Base-by-base conservation (phyloP, 768 basidiomycete genomes). In the Podaxis rugospora region DNA sequence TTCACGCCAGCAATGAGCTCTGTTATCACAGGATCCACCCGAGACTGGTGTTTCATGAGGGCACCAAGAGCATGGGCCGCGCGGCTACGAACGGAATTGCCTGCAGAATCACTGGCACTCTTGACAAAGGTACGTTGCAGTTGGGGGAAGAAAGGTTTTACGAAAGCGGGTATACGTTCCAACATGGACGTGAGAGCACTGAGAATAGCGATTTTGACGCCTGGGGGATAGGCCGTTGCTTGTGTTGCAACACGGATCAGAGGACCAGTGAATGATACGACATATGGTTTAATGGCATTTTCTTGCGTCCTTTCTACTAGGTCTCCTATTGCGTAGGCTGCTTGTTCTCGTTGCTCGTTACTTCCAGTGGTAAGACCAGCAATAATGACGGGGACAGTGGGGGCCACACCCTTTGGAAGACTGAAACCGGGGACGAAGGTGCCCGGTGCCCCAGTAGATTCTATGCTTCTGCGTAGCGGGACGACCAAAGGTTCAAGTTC, bases 101-200 rank as follows among this genome's bases (percentile, higher is more conserved):
- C 93, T 1, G 88, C 80, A 6, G 88, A 73, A 70, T 98, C 95
- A 59, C 89, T 84, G 2, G 90, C 82, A 47, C 93, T 91, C 76
- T 98, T 98, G 70, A 97, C 90, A 68, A 98, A 98, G 0, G 95
- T 98, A 36, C 95, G 85, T 68, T 98, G 96, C 36, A 98, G 76
- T 68, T 98, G 97, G 1, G 96, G 97, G 83, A 98, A 98, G 87
- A 98, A 98, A 2, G 96, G 96, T 72, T 92, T 93, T 66, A 98
- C 93, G 66, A 96, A 92, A 3, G 81, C 77, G 0, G 95, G 95
- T 23, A 97, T 95, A 49, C 84, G 82, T 64, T 87, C 86, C 46
- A 98, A 79, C 85, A 98, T 92, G 21, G 87, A 84, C 0, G 87
- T 84, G 53, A 99, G 82, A 4, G 95, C 92, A 36, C 83, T 84